Evolutionary conservation across 2,329 filamentous ascomycete species (phyloP).

Genomic region (Xylariaceae sp.): DNA sequence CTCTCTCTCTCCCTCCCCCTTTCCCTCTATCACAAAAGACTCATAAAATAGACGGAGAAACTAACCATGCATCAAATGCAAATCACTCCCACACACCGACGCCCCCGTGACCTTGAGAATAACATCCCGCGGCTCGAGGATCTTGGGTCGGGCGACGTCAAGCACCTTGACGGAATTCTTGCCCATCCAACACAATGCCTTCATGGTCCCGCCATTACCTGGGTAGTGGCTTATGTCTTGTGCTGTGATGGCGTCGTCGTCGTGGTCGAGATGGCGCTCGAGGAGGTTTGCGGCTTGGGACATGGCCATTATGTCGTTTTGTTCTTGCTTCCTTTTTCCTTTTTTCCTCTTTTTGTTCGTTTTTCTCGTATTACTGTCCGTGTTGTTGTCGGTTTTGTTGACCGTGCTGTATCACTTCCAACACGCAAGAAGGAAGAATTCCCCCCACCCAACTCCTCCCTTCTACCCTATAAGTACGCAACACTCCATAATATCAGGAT

Average conservation of each 20-base stretch:
- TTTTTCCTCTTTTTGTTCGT: no score
- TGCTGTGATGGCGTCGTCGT: slow-evolving; percentile 55
- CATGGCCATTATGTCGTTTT: slow-evolving; percentile 43
- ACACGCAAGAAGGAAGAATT: no score
- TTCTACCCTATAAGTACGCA: no score
- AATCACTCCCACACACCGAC: slow-evolving; percentile 54
- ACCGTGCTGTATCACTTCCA: no score
- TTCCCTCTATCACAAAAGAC: no score
- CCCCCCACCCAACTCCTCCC: no score
- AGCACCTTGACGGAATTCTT: slow-evolving; percentile 71
- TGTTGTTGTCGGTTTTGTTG: no score
- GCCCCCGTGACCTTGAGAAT: slow-evolving; percentile 71
- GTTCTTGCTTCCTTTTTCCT: no score
- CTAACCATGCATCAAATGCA: slow-evolving; percentile 51
- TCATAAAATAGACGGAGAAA: no score
- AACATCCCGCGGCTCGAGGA: slow-evolving; percentile 69
- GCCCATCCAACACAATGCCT: slow-evolving; percentile 75
- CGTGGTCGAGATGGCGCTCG: slow-evolving; percentile 66
- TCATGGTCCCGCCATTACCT: slow-evolving; percentile 57
- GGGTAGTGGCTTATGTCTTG: slow-evolving; percentile 65
- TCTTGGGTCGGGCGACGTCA: slow-evolving; percentile 62
- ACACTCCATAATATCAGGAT: no score
- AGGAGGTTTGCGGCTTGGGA: slow-evolving; percentile 61
- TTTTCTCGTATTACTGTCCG: no score
- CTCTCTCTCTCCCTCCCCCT: no score